phyloP scores from a whole-genome alignment of 140 eudicot genomes.

The Anethum foeniculum region DNA sequence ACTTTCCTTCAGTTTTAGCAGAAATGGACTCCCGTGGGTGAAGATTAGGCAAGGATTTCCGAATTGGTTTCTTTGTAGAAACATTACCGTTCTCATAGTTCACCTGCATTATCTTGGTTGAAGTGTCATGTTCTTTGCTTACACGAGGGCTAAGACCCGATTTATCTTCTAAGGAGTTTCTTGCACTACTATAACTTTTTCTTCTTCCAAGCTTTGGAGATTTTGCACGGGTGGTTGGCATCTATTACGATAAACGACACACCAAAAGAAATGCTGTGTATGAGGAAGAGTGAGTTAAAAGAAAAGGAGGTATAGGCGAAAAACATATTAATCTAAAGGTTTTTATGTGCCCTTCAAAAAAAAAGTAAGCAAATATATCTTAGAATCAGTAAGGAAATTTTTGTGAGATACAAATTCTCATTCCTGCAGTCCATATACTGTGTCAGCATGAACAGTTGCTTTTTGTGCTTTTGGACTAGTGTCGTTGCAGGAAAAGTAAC shows the following conservation, averaged over 20 bases:
- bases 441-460: background rate
- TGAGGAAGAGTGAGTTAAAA: background rate
- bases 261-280: constrained; percentile 4
- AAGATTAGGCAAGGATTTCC: constrained; percentile 30
- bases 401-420: background rate
- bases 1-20: constrained; percentile 28
- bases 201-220: constrained; percentile 88
- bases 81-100: background rate
- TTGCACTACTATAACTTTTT: constrained; percentile 31
- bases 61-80: constrained; percentile 30
- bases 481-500: background rate
- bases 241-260: constrained; percentile 22
- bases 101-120: constrained; percentile 12
- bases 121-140: constrained; percentile 21
- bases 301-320: background rate
- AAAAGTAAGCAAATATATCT: background rate
- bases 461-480: background rate
- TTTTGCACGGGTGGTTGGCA: constrained; percentile 70
- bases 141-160: constrained; percentile 37
- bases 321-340: background rate
- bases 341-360: background rate
- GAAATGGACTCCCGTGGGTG: constrained; percentile 15
- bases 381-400: background rate
- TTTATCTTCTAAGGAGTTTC: constrained; percentile 25
- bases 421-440: background rate